Evolutionary conservation across 1,284 basidiomycete genomes (phyloP), one percentile per base, ranked within the genome.

Genomic region (Spongispora temasekensis): DNA sequence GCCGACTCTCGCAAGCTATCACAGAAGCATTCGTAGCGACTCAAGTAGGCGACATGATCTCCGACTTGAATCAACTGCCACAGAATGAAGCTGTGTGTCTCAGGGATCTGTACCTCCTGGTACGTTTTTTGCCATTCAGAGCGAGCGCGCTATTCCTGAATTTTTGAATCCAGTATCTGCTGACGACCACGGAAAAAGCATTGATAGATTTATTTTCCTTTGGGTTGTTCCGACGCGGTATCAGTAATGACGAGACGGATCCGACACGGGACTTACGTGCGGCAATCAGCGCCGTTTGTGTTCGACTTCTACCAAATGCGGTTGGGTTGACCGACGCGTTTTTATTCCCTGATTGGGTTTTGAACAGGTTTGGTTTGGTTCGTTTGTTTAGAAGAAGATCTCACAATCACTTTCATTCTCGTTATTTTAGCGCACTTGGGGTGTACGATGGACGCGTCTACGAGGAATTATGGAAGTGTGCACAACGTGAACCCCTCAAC

Each of bases 251-350:
- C 27, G 48, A 72, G 15, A 65, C 61, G 15, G 83, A 88, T 61
- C 76, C 81, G 2, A 80, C 85, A 4, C 77, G 81, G 30, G 71
- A 73, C 1, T 74, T 93, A 28, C 83, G 90, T 10, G 68, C 80
- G 31, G 78, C 83, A 2, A 83, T 92, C 60, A 75, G 84, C 31
- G 56, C 70, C 2, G 64, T 84, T 2, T 84, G 87, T 75, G 64
- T 73, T 25, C 77, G 80, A 48, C 68, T 94, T 10, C 71, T 92
- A 3, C 87, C 89, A 0, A 82, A 94, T 63, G 83, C 82, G 5
- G 85, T 94, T 58, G 88, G 85, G 0, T 74, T 94, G 37, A 86
- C 82, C 17, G 91, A 94, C 68, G 86, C 88, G 2, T 92, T 93
- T 69, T 88, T 86, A 0, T 90, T 90, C 70, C 80, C 84, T 0